phyloP scores from a whole-genome alignment of 2,329 filamentous ascomycete species.

The Colletotrichum lentis region DNA sequence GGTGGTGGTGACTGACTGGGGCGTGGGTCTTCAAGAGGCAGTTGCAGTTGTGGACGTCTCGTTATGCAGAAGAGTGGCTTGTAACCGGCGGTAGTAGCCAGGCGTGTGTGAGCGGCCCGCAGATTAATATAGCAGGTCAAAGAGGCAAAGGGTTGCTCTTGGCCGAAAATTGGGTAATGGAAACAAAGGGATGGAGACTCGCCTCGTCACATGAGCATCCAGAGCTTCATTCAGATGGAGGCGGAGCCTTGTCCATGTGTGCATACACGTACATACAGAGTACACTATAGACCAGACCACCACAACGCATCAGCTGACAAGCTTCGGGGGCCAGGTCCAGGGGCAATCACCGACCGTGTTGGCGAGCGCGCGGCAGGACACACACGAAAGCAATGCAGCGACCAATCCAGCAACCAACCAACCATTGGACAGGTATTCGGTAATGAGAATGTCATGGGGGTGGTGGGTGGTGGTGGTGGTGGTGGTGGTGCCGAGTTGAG shows the following conservation, averaged over 20 bases:
- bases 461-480: neutral
- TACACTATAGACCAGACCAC: constrained; percentile 21
- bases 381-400: constrained; percentile 17
- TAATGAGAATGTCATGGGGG: constrained; percentile 49
- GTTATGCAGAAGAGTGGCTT: constrained; percentile 23
- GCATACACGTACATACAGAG: neutral
- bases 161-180: constrained; percentile 57
- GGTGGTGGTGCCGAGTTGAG: constrained; percentile 13
- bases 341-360: constrained; percentile 4
- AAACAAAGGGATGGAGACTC: constrained; percentile 55
- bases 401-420: too few species aligned
- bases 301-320: constrained; percentile 29
- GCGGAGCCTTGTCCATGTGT: constrained; percentile 30
- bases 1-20: constrained; percentile 1
- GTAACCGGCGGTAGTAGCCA: constrained; percentile 18
- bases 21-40: constrained; percentile 23
- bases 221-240: constrained; percentile 37
- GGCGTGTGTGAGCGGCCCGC: constrained; percentile 36
- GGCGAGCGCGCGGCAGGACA: constrained; percentile 5
- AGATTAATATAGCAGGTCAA: constrained; percentile 37
- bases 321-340: constrained; percentile 21
- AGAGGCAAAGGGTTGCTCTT: constrained; percentile 38
- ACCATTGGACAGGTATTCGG: constrained; percentile 49
- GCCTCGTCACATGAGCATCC: constrained; percentile 49
- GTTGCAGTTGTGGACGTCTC: constrained; percentile 17